Percentiles rank a stretch among this genome's conserved stretches.
Evolutionary conservation across 768 basidiomycete species (phyloP).

Genomic region (Mycena capillaripes): DNA sequence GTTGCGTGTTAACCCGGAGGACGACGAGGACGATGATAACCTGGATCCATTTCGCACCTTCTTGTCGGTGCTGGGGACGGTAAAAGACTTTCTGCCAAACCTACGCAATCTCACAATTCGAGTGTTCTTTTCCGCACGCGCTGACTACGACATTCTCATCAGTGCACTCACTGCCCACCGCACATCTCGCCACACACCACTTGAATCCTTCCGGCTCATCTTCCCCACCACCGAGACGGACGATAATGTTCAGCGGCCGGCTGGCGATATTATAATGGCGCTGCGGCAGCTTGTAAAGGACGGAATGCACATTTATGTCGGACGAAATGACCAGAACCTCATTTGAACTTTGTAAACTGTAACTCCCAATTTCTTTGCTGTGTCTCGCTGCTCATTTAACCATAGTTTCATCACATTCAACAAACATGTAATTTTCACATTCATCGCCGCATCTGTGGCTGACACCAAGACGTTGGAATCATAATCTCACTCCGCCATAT

Average conservation of each 20-base stretch:
- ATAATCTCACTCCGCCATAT: no score
- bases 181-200: not conserved
- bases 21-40: not conserved
- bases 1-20: not conserved
- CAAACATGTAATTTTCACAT: no score
- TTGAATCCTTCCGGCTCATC: not conserved
- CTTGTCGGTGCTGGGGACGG: not conserved
- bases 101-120: not conserved
- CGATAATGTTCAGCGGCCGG: not conserved
- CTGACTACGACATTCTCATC: not conserved
- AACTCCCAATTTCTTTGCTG: not conserved
- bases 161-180: not conserved
- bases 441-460: no score
- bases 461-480: no score
- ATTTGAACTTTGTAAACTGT: not conserved
- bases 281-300: not conserved
- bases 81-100: not conserved
- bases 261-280: not conserved
- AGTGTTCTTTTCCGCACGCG: not conserved
- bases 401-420: no score
- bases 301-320: not conserved
- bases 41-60: not conserved
- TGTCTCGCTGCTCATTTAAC: no score
- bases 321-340: not conserved
- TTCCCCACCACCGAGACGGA: not conserved